These are phyloP conservation scores for Pseudocercospora pini-densiflorae DNA, from an alignment of 2,329 filamentous ascomycete genomes.

Conservation along the genomic window DNA sequence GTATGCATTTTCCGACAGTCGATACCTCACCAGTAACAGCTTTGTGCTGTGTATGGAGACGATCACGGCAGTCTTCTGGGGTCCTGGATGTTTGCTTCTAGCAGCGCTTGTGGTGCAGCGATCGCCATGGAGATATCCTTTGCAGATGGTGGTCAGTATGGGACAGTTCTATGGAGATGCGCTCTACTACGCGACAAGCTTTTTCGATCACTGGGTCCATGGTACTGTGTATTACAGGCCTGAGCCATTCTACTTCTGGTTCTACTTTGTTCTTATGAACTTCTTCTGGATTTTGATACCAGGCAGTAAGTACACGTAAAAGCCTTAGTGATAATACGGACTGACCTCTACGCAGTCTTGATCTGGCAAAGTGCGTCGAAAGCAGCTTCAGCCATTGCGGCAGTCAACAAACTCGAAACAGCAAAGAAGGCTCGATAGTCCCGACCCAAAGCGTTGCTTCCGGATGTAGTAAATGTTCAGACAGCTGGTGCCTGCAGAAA, in stretches of 20 bases:
- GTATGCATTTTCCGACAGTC: constrained; percentile 83
- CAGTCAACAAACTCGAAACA: constrained; percentile 26
- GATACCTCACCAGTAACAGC: constrained; percentile 79
- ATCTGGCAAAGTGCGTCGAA: constrained; percentile 34
- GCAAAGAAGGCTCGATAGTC: constrained; percentile 32
- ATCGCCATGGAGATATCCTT: constrained; percentile 61
- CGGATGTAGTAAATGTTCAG: background rate
- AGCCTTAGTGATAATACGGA: background rate
- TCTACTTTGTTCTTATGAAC: constrained; percentile 70
- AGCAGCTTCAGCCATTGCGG: constrained; percentile 32
- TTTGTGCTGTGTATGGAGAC: constrained; percentile 89
- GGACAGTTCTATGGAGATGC: constrained; percentile 68
- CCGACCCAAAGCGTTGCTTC: background rate
- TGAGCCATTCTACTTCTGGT: constrained; percentile 68
- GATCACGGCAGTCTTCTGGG: constrained; percentile 75
- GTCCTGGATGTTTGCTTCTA: constrained; percentile 63
- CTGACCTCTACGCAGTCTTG: constrained; percentile 31
- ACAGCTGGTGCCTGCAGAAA: background rate
- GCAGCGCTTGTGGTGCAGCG: constrained; percentile 59
- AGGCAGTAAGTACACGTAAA: constrained; percentile 48
- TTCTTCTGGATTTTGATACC: constrained; percentile 69
- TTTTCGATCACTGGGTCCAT: constrained; percentile 63
- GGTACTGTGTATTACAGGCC: constrained; percentile 62
- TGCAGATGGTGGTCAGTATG: constrained; percentile 65
- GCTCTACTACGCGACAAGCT: constrained; percentile 67